Conservation (phyloP, 83 land plant genomes). For the Picea abies region DNA sequence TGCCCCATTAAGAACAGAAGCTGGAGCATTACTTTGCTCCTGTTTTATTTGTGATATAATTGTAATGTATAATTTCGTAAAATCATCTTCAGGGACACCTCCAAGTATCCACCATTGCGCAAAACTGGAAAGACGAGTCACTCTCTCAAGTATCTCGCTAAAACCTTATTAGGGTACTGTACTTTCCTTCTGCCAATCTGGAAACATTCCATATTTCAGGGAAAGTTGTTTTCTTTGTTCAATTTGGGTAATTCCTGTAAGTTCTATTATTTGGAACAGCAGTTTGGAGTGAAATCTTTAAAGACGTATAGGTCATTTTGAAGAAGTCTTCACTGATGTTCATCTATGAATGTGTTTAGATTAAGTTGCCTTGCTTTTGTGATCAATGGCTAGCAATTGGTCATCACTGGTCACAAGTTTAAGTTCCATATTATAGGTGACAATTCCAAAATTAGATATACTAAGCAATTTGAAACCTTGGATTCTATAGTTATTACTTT, state of each 20-base stretch:
- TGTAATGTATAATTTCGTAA: slow-evolving; percentile 7
- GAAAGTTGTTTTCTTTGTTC: background rate
- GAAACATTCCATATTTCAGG: background rate
- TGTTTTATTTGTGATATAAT: background rate
- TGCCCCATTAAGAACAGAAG: background rate
- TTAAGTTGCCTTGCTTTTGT: background rate
- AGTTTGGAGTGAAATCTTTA: background rate
- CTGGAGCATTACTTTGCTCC: too few relatives aligned
- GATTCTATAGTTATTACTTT: background rate
- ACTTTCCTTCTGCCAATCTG: slow-evolving; percentile 9
- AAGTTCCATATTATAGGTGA: background rate
- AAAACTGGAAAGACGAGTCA: slow-evolving; percentile 88
- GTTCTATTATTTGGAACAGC: background rate
- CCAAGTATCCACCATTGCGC: slow-evolving; percentile 86
- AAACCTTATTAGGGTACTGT: slow-evolving; percentile 74
- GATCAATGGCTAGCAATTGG: background rate
- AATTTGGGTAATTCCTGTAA: background rate
- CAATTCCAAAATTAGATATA: background rate
- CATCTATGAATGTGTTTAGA: too few relatives aligned
- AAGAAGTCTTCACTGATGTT: background rate
- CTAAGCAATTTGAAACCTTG: background rate
- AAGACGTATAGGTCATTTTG: background rate
- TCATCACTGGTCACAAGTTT: background rate
- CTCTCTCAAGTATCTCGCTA: slow-evolving; percentile 85
- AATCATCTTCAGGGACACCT: slow-evolving; percentile 78